Conservation (phyloP, 495 filamentous ascomycete genomes). For the Pyrenula massariospora region DNA sequence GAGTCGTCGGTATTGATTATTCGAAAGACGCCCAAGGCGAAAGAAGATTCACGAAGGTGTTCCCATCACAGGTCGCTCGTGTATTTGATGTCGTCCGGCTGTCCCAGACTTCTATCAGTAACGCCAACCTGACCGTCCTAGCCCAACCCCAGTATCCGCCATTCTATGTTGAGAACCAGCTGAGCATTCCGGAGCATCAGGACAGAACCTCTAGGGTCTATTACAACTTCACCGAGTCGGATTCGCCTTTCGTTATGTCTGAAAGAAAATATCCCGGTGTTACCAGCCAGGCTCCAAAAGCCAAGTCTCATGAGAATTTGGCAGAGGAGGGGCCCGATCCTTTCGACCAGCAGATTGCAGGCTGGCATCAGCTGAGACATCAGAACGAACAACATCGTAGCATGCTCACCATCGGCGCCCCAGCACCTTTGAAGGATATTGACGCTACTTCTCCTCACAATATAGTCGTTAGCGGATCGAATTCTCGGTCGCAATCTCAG, state of each 20-base stretch:
- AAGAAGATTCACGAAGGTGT: conserved; percentile 52
- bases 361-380: neutral
- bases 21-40: conserved; percentile 31
- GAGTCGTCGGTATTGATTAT: conserved; percentile 69
- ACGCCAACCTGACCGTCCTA: conserved; percentile 51
- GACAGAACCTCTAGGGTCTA: conserved; percentile 55
- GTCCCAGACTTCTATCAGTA: neutral
- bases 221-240: conserved; percentile 69
- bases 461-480: neutral
- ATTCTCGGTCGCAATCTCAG: neutral
- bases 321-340: no score
- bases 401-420: neutral
- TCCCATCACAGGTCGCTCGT: conserved; percentile 72
- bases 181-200: neutral
- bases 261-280: conserved; percentile 75
- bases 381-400: neutral
- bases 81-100: conserved; percentile 86
- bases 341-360: neutral
- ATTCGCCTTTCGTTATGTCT: conserved; percentile 91
- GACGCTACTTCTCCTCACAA: neutral
- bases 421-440: neutral
- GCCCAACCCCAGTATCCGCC: conserved; percentile 72
- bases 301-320: conserved; percentile 45
- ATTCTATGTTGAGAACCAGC: neutral
- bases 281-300: conserved; percentile 53